These are phyloP conservation scores for Flaveria sonorensis DNA, from an alignment of 129 eudicot species.

Conservation along the genomic window DNA sequence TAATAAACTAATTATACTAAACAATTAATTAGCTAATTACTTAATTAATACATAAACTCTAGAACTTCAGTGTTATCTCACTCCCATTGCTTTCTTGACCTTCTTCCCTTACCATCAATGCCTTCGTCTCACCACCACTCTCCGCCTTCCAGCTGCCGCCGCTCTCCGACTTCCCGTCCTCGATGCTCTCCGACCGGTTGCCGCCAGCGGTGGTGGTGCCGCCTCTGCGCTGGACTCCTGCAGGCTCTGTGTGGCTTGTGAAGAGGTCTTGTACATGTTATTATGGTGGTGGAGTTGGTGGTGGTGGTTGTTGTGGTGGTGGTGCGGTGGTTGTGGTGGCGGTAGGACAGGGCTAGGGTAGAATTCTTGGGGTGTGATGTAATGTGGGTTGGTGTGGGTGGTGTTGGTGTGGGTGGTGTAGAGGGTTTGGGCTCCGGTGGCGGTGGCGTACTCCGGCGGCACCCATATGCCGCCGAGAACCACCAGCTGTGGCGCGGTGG, in stretches of 20 bases:
- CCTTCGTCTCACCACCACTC: conserved; percentile 64
- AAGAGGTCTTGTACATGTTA: conserved; percentile 56
- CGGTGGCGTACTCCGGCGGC: conserved; percentile 77
- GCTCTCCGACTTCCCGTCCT: conserved; percentile 82
- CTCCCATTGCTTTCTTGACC: conserved; percentile 76
- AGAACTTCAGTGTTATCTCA: conserved; percentile 75
- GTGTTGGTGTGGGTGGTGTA: conserved; percentile 58
- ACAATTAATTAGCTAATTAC: neutral
- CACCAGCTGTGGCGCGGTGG: conserved; percentile 67
- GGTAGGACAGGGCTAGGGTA: conserved; percentile 46
- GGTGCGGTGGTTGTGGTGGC: conserved; percentile 43
- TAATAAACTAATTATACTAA: conserved; percentile 22
- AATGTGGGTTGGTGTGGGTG: conserved; percentile 54
- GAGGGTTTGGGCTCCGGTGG: conserved; percentile 65
- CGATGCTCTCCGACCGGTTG: conserved; percentile 87
- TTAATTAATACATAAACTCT: conserved; percentile 15
- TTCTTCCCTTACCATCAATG: conserved; percentile 52
- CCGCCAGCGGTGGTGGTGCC: conserved; percentile 45
- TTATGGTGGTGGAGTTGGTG: conserved; percentile 48
- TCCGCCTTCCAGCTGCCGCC: conserved; percentile 90
- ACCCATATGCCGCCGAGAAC: conserved; percentile 99
- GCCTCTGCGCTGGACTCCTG: conserved; percentile 69
- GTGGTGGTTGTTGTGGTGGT: conserved; percentile 36
- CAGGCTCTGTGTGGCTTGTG: conserved; percentile 58
- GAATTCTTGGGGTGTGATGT: conserved; percentile 66